These are phyloP conservation scores for Calocybe gangraenosa DNA, from an alignment of 768 basidiomycete species.

Conservation along the genomic window DNA sequence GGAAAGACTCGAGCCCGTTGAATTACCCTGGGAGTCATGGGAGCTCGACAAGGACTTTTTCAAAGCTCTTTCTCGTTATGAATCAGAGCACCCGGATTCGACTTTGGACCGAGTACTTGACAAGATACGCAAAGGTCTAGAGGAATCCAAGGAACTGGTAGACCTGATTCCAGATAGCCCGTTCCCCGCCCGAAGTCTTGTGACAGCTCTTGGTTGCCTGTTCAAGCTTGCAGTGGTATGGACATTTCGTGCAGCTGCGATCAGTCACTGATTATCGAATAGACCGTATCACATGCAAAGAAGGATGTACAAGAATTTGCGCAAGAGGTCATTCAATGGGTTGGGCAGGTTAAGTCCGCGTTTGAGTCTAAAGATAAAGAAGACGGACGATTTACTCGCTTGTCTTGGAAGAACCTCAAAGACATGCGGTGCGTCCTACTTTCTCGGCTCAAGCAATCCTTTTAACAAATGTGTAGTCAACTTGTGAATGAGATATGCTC, in stretches of 20 bases:
- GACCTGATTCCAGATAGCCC: constrained; percentile 11
- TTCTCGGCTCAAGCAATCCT: too few species aligned
- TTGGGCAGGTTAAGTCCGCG: constrained; percentile 7
- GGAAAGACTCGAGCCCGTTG: too few species aligned
- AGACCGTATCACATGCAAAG: not conserved
- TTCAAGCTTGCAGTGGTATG: constrained; percentile 13
- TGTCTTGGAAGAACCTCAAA: constrained; percentile 13
- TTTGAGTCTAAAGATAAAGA: not conserved
- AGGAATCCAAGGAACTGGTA: constrained; percentile 4
- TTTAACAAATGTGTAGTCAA: not conserved
- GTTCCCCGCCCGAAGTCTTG: constrained; percentile 13
- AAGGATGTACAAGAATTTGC: too few species aligned
- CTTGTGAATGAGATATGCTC: constrained; percentile 12
- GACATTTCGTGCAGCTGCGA: not conserved
- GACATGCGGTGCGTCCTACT: too few species aligned
- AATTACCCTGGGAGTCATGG: constrained; percentile 10
- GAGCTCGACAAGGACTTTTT: constrained; percentile 13
- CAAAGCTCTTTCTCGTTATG: constrained; percentile 1
- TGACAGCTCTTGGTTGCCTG: constrained; percentile 9
- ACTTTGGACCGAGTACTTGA: constrained; percentile 6
- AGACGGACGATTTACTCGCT: constrained; percentile 8
- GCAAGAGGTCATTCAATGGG: constrained; percentile 12
- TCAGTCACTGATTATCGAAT: constrained; percentile 1
- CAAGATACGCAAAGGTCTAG: not conserved
- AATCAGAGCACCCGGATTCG: constrained; percentile 2